Base-by-base conservation (phyloP, 2,329 filamentous ascomycete genomes). In the Thelonectria discophora region DNA sequence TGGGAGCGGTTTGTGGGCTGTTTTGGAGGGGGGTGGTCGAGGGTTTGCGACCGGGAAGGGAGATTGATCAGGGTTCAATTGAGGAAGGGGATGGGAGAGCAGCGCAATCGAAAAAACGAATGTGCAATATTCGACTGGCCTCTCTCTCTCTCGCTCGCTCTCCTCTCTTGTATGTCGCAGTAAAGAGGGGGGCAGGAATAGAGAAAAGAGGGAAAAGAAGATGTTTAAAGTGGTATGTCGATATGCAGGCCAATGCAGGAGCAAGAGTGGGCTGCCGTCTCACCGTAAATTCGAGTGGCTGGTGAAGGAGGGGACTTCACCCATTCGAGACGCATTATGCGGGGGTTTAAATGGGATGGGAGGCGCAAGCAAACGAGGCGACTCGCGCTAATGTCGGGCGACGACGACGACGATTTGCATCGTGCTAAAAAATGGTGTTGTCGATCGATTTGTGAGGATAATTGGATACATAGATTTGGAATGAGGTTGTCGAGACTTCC, bases 211-310 rank as follows among this genome's bases (percentile, higher is more conserved):
- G 51, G 30, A 12, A 13, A 27, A 40, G 24, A 43, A 37, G 32
- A 30, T 30, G 58, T 43, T 21, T 55, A 50, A 39, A 55, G 58
- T 47, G 46, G 52, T 51, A 51, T 50, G 53, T 55, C 39, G 52
- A 34, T 55, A 49, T 60, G 58, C 58, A 52, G 53, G 53, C 40
- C 37, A 17, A 51, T 60, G 58, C 58, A 60, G 24, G n/a, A 47
- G 42, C 30, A 48, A 30, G 43, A 32, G 50, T 55, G 53, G 45
- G 55, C 40, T 30, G 17, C 17, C 34, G 61, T 46, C 55, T 68
- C 66, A 71, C 71, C 68, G 71, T 70, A 71, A 73, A 73, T 73
- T 73, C 70, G 64, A 70, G 70, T 72, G 72, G 72, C 72, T 74
- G 72, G 72, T 63, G 42, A 39, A 42, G 37, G 49, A 37, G 55